These are phyloP conservation scores for Leishmania martiniquensis DNA, from an alignment of 208 protist species.

Conservation along the genomic window DNA sequence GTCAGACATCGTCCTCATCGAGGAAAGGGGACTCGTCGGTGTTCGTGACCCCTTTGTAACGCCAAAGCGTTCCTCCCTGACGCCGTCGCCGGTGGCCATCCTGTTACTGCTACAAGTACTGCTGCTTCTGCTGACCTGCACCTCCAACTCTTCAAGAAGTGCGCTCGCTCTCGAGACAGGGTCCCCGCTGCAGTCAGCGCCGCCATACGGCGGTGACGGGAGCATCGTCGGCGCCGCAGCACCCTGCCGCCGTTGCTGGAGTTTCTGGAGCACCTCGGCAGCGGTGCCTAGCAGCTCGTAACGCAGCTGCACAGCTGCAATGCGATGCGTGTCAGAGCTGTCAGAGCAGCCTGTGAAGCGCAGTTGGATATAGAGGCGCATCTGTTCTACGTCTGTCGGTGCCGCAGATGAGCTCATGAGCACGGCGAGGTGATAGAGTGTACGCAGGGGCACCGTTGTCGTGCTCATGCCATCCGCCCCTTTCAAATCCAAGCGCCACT, in stretches of 20 bases:
- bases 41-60: background rate
- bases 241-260: constrained; percentile 12
- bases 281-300: constrained; percentile 39
- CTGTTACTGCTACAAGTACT: background rate
- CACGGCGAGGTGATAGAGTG: constrained; percentile 54
- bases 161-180: background rate
- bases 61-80: background rate
- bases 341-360: constrained; percentile 69
- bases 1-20: background rate
- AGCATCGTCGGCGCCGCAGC: background rate
- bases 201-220: background rate
- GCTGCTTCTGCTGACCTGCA: background rate
- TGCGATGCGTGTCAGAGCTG: constrained; percentile 48
- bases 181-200: background rate
- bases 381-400: background rate
- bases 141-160: background rate
- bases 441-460: constrained; percentile 46
- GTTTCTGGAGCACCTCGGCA: constrained; percentile 15
- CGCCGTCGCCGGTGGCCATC: background rate
- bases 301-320: constrained; percentile 42
- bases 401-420: constrained; percentile 29
- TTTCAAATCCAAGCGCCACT: constrained; percentile 32
- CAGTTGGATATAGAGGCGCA: constrained; percentile 52
- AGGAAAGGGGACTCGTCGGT: background rate
- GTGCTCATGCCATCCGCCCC: background rate